Evolutionary conservation across 345 rosid species (phyloP).

Genomic region (Aquilaria yunnanensis): DNA sequence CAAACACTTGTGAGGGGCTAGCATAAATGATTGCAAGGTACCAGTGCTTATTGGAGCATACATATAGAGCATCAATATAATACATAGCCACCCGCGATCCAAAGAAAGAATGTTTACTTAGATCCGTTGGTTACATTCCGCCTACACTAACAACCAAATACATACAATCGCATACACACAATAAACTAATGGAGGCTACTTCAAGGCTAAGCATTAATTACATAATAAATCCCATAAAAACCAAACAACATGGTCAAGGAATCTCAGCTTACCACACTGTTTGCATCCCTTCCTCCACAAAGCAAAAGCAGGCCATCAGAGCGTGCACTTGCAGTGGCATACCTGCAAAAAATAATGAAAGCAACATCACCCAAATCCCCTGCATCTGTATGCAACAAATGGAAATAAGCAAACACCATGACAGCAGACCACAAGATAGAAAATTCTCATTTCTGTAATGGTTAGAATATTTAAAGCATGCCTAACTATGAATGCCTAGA

Average conservation of each 20-base stretch:
- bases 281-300: constrained; percentile 98
- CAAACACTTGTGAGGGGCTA: no score
- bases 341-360: constrained; percentile 34
- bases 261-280: constrained; percentile 73
- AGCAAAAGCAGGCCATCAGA: constrained; percentile 99
- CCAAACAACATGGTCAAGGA: not conserved
- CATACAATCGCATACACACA: no score
- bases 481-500: not conserved
- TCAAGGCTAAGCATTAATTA: no score
- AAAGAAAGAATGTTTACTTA: no score
- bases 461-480: not conserved
- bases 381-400: not conserved
- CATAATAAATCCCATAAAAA: not conserved
- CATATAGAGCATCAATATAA: no score
- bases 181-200: no score
- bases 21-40: no score
- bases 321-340: constrained; percentile 99
- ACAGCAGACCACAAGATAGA: not conserved
- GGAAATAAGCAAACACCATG: not conserved
- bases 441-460: not conserved
- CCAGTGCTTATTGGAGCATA: no score
- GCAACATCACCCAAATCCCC: no score
- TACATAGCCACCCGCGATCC: no score
- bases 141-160: no score
- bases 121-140: no score